Evolutionary conservation across 345 rosid genomes (phyloP).

Genomic region (Eucalyptus pauciflora): DNA sequence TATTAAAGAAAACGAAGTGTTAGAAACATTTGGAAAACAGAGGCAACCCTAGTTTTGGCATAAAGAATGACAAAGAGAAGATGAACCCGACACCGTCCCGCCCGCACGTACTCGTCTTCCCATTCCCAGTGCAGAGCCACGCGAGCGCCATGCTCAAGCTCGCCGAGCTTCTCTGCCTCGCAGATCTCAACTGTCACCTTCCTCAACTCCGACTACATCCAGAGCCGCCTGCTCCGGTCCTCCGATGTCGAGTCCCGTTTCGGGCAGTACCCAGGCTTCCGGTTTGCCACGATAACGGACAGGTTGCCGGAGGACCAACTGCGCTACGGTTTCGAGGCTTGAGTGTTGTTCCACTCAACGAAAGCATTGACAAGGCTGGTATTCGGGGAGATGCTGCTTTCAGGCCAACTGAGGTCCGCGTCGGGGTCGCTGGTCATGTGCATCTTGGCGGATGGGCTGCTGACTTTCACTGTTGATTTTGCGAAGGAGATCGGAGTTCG

Average conservation of each 20-base stretch:
- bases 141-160: constrained; percentile 62
- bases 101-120: constrained; percentile 41
- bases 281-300: constrained; percentile 16
- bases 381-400: constrained; percentile 4
- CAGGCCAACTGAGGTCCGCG: not conserved
- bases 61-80: not conserved
- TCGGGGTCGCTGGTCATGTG: constrained; percentile 4
- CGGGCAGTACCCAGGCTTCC: constrained; percentile 10
- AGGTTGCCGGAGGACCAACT: constrained; percentile 19
- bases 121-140: constrained; percentile 53
- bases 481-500: constrained; percentile 17
- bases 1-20: not conserved
- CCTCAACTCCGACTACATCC: constrained; percentile 25
- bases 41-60: not conserved
- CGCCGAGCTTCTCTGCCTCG: constrained; percentile 32
- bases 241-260: constrained; percentile 21
- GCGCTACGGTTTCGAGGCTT: not conserved
- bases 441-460: constrained; percentile 21
- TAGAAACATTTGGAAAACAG: not conserved
- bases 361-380: not conserved
- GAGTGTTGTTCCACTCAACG: constrained; percentile 3
- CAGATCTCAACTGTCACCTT: constrained; percentile 46
- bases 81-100: not conserved
- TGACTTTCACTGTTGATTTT: constrained; percentile 11
- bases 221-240: constrained; percentile 2